phyloP scores from a whole-genome alignment of 768 basidiomycete species.

The Rhodotorula diobovata region DNA sequence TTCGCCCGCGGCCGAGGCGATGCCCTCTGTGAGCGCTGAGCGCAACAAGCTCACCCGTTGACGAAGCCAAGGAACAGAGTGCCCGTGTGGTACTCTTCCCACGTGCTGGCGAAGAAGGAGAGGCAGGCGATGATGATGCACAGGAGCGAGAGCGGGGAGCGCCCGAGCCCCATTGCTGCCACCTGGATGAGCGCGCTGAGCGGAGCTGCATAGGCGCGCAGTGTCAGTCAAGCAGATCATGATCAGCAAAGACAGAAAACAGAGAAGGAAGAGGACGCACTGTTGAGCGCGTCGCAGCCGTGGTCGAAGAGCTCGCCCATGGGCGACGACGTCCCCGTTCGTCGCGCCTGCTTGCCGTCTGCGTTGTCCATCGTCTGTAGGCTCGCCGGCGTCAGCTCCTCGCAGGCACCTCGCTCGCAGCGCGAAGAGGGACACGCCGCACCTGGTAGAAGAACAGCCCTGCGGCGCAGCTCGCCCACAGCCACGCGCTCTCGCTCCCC shows the following conservation, averaged over 20 bases:
- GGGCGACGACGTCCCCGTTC: conserved; percentile 93
- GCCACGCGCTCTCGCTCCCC: conserved; percentile 56
- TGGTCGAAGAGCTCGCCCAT: conserved; percentile 97
- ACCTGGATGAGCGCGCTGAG: conserved; percentile 29
- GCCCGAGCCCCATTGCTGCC: conserved; percentile 23
- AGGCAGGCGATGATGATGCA: conserved; percentile 28
- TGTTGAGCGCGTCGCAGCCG: conserved; percentile 77
- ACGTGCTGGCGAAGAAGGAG: conserved; percentile 71
- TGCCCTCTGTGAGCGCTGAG: not conserved
- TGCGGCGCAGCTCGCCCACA: conserved; percentile 87
- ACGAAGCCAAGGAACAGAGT: conserved; percentile 64
- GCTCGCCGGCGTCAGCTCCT: no score
- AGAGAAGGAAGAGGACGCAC: not conserved
- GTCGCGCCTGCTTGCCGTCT: conserved; percentile 90
- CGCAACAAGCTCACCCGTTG: conserved; percentile 12
- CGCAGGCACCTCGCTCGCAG: not conserved
- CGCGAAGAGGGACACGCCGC: conserved; percentile 24
- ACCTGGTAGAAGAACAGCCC: conserved; percentile 90
- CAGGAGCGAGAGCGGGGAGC: conserved; percentile 20
- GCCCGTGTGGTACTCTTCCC: conserved; percentile 87
- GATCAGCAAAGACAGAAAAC: not conserved
- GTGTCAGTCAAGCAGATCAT: not conserved
- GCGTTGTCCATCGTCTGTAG: conserved; percentile 62
- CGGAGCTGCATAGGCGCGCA: not conserved
- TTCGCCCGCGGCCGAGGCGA: no score